phyloP scores from a whole-genome alignment of 352 stramenopile species.

The Pythium guiyangense region DNA sequence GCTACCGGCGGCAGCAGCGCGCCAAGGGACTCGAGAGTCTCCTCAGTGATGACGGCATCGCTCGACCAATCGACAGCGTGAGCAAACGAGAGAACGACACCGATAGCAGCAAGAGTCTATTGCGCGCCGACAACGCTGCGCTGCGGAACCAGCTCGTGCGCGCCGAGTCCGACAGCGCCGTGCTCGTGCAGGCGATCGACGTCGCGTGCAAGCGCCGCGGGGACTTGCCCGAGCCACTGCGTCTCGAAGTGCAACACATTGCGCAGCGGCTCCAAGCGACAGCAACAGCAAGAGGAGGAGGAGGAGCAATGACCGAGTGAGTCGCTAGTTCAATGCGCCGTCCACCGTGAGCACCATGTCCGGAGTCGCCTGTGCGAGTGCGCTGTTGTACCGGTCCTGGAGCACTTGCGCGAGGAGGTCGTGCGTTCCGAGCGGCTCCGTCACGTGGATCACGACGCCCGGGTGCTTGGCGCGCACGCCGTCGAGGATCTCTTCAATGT shows the following conservation, averaged over 20 bases:
- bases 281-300: too few relatives aligned
- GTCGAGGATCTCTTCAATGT: slow-evolving; percentile 74
- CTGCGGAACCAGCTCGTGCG: slow-evolving; percentile 62
- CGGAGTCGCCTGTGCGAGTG: slow-evolving; percentile 16
- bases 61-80: not conserved
- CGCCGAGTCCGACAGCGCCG: slow-evolving; percentile 48
- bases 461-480: slow-evolving; percentile 37
- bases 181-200: slow-evolving; percentile 63
- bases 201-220: slow-evolving; percentile 50
- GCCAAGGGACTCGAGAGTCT: slow-evolving; percentile 29
- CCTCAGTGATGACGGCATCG: slow-evolving; percentile 9
- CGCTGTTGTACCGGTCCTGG: slow-evolving; percentile 53
- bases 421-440: slow-evolving; percentile 62
- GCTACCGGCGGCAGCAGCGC: slow-evolving; percentile 27
- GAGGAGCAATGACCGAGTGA: too few relatives aligned
- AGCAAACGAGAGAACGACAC: not conserved
- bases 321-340: not conserved
- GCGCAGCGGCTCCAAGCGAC: slow-evolving; percentile 25
- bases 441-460: slow-evolving; percentile 49
- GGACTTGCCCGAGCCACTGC: slow-evolving; percentile 44
- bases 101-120: slow-evolving; percentile 18
- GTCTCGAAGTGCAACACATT: slow-evolving; percentile 53
- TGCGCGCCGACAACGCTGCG: slow-evolving; percentile 40
- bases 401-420: slow-evolving; percentile 57
- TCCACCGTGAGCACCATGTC: slow-evolving; percentile 19